These are phyloP conservation scores for Daldinia sp. DNA, from an alignment of 2,329 filamentous ascomycete genomes.

Conservation along the genomic window DNA sequence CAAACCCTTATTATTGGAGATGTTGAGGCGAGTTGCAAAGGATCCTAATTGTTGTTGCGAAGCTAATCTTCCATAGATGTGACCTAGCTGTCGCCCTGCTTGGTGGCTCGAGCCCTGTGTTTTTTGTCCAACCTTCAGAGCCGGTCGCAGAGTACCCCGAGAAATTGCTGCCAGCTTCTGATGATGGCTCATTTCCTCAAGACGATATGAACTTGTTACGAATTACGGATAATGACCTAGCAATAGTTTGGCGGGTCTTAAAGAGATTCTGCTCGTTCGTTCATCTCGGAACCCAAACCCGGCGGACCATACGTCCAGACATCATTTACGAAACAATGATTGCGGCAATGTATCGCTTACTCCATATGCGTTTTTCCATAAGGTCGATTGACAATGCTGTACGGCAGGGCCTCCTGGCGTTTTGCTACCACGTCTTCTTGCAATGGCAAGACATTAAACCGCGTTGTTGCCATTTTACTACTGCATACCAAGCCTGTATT, in stretches of 20 bases:
- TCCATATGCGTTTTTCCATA: background rate
- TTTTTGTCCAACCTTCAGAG: background rate
- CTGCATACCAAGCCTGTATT: background rate
- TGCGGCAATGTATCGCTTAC: background rate
- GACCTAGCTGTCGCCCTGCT: background rate
- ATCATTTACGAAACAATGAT: background rate
- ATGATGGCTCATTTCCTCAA: background rate
- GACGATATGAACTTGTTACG: background rate
- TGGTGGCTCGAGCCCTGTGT: background rate
- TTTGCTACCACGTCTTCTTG: background rate
- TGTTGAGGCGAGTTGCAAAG: slow-evolving; percentile 15
- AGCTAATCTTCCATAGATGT: background rate
- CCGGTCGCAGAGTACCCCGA: background rate
- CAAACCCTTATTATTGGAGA: slow-evolving; percentile 45
- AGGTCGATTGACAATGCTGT: background rate
- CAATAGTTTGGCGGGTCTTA: background rate
- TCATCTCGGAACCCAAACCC: background rate
- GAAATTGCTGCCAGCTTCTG: background rate
- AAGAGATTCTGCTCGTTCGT: background rate
- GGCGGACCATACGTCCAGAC: background rate
- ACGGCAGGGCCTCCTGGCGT: background rate
- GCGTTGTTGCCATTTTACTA: background rate
- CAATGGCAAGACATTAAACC: background rate
- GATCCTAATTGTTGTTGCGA: background rate
- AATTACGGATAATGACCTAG: background rate